Conservation (phyloP, 495 filamentous ascomycete genomes). For the Trichoderma reesei region DNA sequence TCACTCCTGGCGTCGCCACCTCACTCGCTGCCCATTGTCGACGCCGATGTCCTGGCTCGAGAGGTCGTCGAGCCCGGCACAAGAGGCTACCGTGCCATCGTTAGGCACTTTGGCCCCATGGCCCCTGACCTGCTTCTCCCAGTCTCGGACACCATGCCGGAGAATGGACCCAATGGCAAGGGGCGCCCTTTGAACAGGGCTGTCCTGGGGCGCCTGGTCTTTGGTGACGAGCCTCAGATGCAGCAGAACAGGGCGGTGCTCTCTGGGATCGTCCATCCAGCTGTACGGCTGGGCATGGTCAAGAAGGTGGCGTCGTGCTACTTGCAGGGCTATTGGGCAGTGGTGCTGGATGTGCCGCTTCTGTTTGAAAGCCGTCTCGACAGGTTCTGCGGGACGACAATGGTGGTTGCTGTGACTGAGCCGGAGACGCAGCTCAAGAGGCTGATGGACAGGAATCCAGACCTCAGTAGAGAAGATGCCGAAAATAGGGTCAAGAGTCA, state of each 20-base stretch:
- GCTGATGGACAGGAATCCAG: constrained; percentile 58
- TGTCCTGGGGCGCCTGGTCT: constrained; percentile 74
- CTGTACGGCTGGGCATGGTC: constrained; percentile 69
- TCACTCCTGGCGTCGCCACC: constrained; percentile 65
- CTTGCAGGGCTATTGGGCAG: constrained; percentile 65
- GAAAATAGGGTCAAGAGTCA: constrained; percentile 73
- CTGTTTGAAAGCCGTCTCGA: constrained; percentile 85
- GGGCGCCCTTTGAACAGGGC: constrained; percentile 74
- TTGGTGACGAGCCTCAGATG: constrained; percentile 58
- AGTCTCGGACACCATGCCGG: constrained; percentile 29
- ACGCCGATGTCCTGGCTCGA: constrained; percentile 86
- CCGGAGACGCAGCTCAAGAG: constrained; percentile 69
- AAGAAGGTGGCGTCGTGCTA: constrained; percentile 55
- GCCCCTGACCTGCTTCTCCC: constrained; percentile 77
- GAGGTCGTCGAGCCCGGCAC: constrained; percentile 88
- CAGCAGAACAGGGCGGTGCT: constrained; percentile 59
- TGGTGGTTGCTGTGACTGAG: constrained; percentile 75
- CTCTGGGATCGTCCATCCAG: constrained; percentile 88
- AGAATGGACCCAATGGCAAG: constrained; percentile 33
- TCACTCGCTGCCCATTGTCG: constrained; percentile 84
- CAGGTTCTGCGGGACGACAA: constrained; percentile 61
- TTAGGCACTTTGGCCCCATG: constrained; percentile 63
- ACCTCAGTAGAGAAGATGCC: constrained; percentile 70
- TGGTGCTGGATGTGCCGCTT: constrained; percentile 86
- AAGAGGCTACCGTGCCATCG: constrained; percentile 65